These are phyloP conservation scores for Hysterangium stoloniferum DNA, from an alignment of 768 basidiomycete species.

Conservation along the genomic window DNA sequence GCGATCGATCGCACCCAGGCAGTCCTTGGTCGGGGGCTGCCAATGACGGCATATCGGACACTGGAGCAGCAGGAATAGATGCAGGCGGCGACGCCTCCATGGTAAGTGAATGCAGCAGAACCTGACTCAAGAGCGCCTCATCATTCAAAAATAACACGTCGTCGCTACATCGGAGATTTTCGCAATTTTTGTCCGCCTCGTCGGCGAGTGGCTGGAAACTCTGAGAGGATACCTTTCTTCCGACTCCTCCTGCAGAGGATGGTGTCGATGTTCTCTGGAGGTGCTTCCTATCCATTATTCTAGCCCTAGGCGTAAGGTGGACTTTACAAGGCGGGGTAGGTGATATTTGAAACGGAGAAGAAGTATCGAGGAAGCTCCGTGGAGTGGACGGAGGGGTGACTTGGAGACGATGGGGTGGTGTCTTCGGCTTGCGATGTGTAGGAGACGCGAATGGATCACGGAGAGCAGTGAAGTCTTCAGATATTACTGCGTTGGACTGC, in stretches of 20 bases:
- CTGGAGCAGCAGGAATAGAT: background rate
- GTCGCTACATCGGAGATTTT: background rate
- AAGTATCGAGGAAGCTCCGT: background rate
- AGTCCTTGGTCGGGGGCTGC: background rate
- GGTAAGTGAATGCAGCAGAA: slow-evolving; percentile 5
- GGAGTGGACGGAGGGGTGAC: background rate
- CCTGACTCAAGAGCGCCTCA: slow-evolving; percentile 10
- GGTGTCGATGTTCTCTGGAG: background rate
- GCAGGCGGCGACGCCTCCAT: background rate
- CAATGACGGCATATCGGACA: no score
- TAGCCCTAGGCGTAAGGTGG: background rate
- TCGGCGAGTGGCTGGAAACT: background rate
- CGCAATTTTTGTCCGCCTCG: background rate
- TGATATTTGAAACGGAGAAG: no score
- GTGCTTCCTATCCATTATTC: background rate
- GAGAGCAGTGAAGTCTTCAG: slow-evolving; percentile 12
- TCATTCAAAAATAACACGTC: slow-evolving; percentile 3
- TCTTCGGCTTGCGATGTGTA: background rate
- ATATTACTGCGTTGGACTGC: background rate
- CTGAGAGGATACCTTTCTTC: background rate
- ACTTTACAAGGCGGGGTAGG: background rate
- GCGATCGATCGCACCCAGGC: background rate
- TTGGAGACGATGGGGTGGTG: background rate
- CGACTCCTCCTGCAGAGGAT: background rate
- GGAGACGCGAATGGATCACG: slow-evolving; percentile 11